Percentiles rank a stretch among this genome's conserved stretches.
Evolutionary conservation across 345 rosid species (phyloP).

Genomic region (Eucalyptus microcorys): DNA sequence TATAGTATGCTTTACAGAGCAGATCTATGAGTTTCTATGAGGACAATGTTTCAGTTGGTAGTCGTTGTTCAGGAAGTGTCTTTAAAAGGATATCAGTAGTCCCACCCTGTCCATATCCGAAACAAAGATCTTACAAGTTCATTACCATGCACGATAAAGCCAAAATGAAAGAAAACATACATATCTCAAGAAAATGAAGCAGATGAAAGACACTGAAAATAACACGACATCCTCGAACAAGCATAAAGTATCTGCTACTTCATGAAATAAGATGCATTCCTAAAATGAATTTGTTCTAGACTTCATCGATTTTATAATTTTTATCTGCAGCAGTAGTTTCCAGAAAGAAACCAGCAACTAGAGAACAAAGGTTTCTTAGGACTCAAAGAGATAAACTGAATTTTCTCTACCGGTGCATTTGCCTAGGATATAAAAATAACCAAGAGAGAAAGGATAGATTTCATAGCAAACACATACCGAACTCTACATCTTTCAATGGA

Average conservation of each 20-base stretch:
- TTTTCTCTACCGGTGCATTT: background rate
- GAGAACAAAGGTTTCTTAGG: background rate
- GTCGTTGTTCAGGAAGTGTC: background rate
- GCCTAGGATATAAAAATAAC: background rate
- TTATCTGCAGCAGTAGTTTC: background rate
- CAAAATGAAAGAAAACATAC: background rate
- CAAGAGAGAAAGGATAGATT: background rate
- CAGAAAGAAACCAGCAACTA: background rate
- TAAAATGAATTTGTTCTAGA: background rate
- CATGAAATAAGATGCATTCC: background rate
- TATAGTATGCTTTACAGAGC: background rate
- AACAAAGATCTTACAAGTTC: background rate
- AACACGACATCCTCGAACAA: background rate
- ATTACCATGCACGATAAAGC: background rate
- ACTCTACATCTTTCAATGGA: background rate
- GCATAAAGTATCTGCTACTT: background rate
- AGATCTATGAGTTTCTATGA: background rate
- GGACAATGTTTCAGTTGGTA: background rate
- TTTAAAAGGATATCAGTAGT: background rate
- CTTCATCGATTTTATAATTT: background rate
- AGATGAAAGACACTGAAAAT: background rate
- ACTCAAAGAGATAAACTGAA: background rate
- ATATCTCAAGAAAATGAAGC: background rate
- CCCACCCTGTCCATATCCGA: background rate
- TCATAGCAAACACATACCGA: background rate